Percentiles rank a stretch among this genome's conserved stretches.
phyloP scores from a whole-genome alignment of 352 stramenopile genomes.

The Phytophthora vignae region DNA sequence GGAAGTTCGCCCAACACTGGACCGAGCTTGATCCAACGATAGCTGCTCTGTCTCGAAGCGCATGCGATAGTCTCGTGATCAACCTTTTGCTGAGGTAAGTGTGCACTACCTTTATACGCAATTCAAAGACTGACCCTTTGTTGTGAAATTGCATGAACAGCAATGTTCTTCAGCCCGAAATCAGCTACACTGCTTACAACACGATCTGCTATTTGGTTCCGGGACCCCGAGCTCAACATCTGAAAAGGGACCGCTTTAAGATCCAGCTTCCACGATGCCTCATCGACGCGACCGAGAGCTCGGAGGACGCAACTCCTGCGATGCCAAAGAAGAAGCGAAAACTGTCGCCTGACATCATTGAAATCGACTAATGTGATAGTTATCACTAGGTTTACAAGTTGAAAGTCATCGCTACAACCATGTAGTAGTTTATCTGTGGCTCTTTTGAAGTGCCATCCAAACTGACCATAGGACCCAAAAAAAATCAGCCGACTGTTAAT shows the following conservation, averaged over 20 bases:
- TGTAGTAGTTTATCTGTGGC: too few relatives aligned
- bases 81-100: slow-evolving; percentile 49
- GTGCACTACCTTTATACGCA: background rate
- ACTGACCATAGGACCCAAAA: too few relatives aligned
- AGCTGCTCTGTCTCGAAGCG: slow-evolving; percentile 37
- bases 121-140: slow-evolving; percentile 3
- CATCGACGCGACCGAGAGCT: background rate
- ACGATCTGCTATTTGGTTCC: slow-evolving; percentile 77
- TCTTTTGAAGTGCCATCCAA: too few relatives aligned
- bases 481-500: too few relatives aligned
- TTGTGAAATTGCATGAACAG: slow-evolving; percentile 23
- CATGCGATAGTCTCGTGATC: slow-evolving; percentile 63
- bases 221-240: slow-evolving; percentile 45
- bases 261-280: slow-evolving; percentile 25
- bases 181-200: slow-evolving; percentile 82
- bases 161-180: slow-evolving; percentile 68
- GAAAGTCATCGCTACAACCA: too few relatives aligned
- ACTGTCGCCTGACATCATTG: slow-evolving; percentile 20
- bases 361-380: slow-evolving; percentile 32
- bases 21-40: slow-evolving; percentile 48
- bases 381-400: too few relatives aligned
- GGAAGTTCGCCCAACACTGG: slow-evolving; percentile 53
- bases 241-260: slow-evolving; percentile 33
- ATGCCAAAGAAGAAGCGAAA: slow-evolving; percentile 35
- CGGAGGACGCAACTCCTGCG: background rate